Conservation (phyloP, 2,329 filamentous ascomycete species). For the Chaetomiaceae sp. region DNA sequence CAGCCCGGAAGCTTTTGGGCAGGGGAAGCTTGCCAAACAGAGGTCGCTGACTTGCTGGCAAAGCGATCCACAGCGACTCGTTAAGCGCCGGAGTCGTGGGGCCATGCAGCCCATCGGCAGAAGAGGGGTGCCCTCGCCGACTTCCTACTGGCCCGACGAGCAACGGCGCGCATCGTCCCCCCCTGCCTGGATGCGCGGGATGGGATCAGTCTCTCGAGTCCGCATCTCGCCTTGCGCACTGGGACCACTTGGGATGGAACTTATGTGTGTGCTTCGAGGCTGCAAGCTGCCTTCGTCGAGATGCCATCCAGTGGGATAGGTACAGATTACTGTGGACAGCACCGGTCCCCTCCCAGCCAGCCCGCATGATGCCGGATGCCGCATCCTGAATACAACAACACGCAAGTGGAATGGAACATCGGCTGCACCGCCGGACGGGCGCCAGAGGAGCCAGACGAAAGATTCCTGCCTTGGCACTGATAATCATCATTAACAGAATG, state of each 20-base stretch:
- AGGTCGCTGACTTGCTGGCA: constrained; percentile 24
- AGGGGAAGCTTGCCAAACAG: constrained; percentile 13
- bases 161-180: constrained; percentile 34
- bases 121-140: constrained; percentile 24
- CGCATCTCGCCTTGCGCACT: too few relatives aligned
- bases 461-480: not conserved
- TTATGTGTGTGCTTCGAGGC: not conserved
- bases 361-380: too few relatives aligned
- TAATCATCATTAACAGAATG: not conserved
- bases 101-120: constrained; percentile 41
- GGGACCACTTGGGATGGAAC: too few relatives aligned
- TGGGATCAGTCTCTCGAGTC: too few relatives aligned
- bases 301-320: too few relatives aligned
- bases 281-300: too few relatives aligned
- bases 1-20: constrained; percentile 4
- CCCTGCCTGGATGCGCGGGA: constrained; percentile 16
- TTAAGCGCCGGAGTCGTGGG: constrained; percentile 53
- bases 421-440: too few relatives aligned
- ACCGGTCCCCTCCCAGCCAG: too few relatives aligned
- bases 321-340: too few relatives aligned
- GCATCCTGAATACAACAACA: not conserved
- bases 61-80: constrained; percentile 33
- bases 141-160: constrained; percentile 31
- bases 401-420: too few relatives aligned
- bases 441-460: too few relatives aligned